phyloP scores from a whole-genome alignment of 1,139 yeast species.

The Oligophagozyma castellii region DNA sequence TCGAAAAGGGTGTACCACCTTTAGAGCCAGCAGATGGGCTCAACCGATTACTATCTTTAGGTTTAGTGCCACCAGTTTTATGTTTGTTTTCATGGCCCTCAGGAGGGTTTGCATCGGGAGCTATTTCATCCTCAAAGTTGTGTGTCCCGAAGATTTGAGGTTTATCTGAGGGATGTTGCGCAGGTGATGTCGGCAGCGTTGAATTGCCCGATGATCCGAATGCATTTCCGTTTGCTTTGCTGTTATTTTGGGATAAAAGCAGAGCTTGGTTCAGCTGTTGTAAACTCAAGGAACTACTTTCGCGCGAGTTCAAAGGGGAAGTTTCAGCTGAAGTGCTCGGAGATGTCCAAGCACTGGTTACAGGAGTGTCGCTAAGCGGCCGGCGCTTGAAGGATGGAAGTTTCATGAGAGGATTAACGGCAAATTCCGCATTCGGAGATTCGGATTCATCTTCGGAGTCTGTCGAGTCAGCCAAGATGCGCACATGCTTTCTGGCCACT shows the following conservation, averaged over 20 bases:
- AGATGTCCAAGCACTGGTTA: conserved; percentile 38
- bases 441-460: conserved; percentile 2
- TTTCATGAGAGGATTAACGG: background rate
- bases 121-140: conserved; percentile 1
- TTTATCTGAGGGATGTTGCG: conserved; percentile 1
- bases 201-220: background rate
- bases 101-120: background rate
- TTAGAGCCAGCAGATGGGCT: conserved; percentile 1
- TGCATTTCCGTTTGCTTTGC: conserved; percentile 1
- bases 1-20: conserved; percentile 1
- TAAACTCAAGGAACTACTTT: conserved; percentile 2
- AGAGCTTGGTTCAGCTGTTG: background rate
- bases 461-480: background rate
- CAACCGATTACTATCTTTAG: conserved; percentile 1
- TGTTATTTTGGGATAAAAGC: background rate
- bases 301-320: conserved; percentile 23
- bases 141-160: background rate
- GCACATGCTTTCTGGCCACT: background rate
- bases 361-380: conserved; percentile 62
- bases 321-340: conserved; percentile 29
- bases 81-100: background rate
- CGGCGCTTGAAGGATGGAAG: conserved; percentile 50
- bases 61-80: background rate
- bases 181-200: background rate
- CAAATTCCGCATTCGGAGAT: background rate